A percentile compares a stretch with the other conserved stretches of the same genome.
Evolutionary conservation across 2,329 filamentous ascomycete species (phyloP).

Genomic region (Monilinia vaccinii-corymbosi): DNA sequence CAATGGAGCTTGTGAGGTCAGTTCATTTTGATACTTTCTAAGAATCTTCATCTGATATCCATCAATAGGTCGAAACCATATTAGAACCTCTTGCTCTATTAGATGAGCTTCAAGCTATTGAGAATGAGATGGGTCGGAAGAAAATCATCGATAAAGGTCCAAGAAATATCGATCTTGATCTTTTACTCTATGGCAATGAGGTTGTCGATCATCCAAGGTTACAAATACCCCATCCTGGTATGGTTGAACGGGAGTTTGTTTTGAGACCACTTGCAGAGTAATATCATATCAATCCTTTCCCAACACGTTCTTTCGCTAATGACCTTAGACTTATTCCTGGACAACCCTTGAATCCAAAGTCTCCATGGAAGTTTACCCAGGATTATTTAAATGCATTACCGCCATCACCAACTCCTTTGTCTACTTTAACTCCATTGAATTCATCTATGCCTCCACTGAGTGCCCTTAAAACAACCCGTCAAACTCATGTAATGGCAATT

Average conservation of each 20-base stretch:
- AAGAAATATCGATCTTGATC: constrained; percentile 88
- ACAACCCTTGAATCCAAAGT: constrained; percentile 41
- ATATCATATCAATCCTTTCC: constrained; percentile 20
- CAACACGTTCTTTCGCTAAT: constrained; percentile 13
- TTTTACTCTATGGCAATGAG: constrained; percentile 70
- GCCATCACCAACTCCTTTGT: constrained; percentile 40
- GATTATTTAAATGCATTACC: constrained; percentile 54
- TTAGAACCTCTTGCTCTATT: constrained; percentile 68
- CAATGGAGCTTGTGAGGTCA: constrained; percentile 86
- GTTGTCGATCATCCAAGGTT: constrained; percentile 61
- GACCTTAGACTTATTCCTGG: constrained; percentile 44
- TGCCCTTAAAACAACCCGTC: constrained; percentile 42
- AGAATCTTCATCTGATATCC: neutral
- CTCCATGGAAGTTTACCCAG: constrained; percentile 51
- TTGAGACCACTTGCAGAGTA: constrained; percentile 77
- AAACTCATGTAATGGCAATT: constrained; percentile 84
- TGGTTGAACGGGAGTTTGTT: constrained; percentile 89
- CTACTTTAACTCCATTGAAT: constrained; percentile 49
- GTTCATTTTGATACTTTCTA: constrained; percentile 29
- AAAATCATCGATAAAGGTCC: constrained; percentile 91
- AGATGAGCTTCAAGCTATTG: constrained; percentile 74
- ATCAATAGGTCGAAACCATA: constrained; percentile 59
- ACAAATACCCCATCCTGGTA: constrained; percentile 74
- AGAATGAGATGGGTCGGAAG: constrained; percentile 66
- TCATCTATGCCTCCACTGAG: constrained; percentile 44